These are phyloP conservation scores for Dimocarpus longan DNA, from an alignment of 345 rosid genomes.

Conservation along the genomic window DNA sequence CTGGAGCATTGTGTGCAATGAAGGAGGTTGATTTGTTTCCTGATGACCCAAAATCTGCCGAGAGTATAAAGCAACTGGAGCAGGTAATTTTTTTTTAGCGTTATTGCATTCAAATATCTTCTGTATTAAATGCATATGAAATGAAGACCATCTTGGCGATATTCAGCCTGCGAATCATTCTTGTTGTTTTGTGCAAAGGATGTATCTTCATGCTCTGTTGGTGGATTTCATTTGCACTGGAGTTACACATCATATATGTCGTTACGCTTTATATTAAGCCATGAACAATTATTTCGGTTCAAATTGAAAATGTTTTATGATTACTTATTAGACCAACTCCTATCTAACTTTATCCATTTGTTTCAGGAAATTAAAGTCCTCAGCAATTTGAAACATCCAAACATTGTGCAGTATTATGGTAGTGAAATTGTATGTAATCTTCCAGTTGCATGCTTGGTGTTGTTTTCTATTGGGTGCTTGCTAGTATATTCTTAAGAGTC, in stretches of 20 bases:
- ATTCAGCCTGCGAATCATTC: not conserved
- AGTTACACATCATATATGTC: not conserved
- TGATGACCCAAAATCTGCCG: conserved; percentile 90
- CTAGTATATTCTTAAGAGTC: conserved; percentile 14
- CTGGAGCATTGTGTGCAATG: conserved; percentile 97
- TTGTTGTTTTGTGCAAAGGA: not conserved
- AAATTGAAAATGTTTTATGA: not conserved
- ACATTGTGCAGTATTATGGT: conserved; percentile 97
- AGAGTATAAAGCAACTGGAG: conserved; percentile 80
- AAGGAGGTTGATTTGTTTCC: conserved; percentile 92
- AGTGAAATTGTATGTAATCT: conserved; percentile 85
- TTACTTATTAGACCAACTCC: not conserved
- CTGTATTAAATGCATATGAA: conserved; percentile 1
- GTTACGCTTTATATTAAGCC: not conserved
- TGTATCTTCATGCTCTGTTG: not conserved
- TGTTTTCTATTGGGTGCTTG: not conserved
- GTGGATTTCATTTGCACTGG: conserved; percentile 4
- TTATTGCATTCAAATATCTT: conserved; percentile 1
- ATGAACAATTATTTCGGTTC: conserved; percentile 3
- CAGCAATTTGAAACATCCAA: conserved; percentile 89
- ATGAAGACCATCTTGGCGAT: conserved; percentile 1
- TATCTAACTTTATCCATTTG: conserved; percentile 20
- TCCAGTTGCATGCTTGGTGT: conserved; percentile 20
- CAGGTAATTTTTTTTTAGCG: conserved; percentile 51
- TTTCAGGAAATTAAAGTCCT: conserved; percentile 91